Evolutionary conservation across 257 asterid genomes (phyloP).

Genomic region (Primulina eburnea): DNA sequence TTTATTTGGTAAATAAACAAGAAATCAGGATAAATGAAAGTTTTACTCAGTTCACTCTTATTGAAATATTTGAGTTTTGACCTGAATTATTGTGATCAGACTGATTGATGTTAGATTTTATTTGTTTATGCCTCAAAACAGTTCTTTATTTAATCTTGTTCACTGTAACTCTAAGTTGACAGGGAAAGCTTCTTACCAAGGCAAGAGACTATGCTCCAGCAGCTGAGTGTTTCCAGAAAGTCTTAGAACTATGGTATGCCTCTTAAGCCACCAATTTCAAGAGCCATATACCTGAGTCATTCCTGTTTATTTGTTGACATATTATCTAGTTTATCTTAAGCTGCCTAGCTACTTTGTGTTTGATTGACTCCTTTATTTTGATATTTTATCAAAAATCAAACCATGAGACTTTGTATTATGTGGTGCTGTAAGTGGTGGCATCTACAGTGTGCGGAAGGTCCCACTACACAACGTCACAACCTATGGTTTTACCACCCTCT

Average conservation of each 20-base stretch:
- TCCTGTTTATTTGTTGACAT: not conserved
- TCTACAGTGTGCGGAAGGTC: not conserved
- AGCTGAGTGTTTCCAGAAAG: conserved; percentile 69
- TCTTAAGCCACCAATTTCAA: conserved; percentile 23
- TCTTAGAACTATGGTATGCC: conserved; percentile 77
- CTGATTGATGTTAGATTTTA: conserved; percentile 1
- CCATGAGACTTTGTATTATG: not conserved
- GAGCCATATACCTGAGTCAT: conserved; percentile 1
- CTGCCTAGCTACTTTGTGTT: conserved; percentile 15
- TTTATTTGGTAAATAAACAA: conserved; percentile 11
- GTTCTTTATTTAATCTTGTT: conserved; percentile 40
- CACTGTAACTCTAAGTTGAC: conserved; percentile 90
- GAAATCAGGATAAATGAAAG: conserved; percentile 5
- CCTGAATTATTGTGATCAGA: conserved; percentile 9
- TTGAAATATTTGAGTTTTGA: not conserved
- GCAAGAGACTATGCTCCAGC: conserved; percentile 88
- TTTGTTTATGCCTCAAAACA: conserved; percentile 1
- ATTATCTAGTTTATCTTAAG: conserved; percentile 16
- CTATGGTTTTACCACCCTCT: not conserved
- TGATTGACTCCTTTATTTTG: conserved; percentile 4
- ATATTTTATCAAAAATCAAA: not conserved
- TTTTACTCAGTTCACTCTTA: conserved; percentile 9
- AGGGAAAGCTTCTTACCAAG: conserved; percentile 98
- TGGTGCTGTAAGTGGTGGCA: not conserved
- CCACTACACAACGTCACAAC: not conserved